Percentiles rank a stretch among this genome's conserved stretches.
Evolutionary conservation across 345 rosid species (phyloP).

Genomic region (Eucalyptus marginata): DNA sequence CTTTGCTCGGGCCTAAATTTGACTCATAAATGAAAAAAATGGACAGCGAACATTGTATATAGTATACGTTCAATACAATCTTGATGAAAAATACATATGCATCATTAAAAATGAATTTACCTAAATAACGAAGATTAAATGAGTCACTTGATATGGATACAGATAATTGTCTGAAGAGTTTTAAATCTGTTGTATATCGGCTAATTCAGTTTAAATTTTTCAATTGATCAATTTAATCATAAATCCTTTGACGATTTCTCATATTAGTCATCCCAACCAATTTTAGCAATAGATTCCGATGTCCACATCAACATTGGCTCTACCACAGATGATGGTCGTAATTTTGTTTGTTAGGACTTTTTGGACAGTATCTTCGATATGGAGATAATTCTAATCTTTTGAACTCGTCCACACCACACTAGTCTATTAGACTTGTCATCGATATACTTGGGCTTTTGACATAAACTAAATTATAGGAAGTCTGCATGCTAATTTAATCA

Average conservation of each 20-base stretch:
- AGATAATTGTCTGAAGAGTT: background rate
- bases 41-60: background rate
- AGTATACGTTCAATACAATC: background rate
- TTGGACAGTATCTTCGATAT: rapidly evolving
- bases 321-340: background rate
- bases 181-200: rapidly evolving
- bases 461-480: background rate
- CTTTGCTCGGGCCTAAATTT: background rate
- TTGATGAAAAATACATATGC: background rate
- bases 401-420: background rate
- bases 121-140: background rate
- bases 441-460: background rate
- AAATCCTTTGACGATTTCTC: rapidly evolving
- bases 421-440: background rate
- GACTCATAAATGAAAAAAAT: background rate
- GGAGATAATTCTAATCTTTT: background rate
- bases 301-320: background rate
- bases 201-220: rapidly evolving
- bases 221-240: rapidly evolving
- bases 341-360: background rate
- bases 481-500: background rate
- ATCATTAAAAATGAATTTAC: background rate
- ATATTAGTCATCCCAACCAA: background rate
- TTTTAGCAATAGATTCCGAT: background rate
- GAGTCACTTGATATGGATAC: background rate